These are phyloP conservation scores for Cyclanthera cordifolia DNA, from an alignment of 306 rosid genomes.

Conservation along the genomic window DNA sequence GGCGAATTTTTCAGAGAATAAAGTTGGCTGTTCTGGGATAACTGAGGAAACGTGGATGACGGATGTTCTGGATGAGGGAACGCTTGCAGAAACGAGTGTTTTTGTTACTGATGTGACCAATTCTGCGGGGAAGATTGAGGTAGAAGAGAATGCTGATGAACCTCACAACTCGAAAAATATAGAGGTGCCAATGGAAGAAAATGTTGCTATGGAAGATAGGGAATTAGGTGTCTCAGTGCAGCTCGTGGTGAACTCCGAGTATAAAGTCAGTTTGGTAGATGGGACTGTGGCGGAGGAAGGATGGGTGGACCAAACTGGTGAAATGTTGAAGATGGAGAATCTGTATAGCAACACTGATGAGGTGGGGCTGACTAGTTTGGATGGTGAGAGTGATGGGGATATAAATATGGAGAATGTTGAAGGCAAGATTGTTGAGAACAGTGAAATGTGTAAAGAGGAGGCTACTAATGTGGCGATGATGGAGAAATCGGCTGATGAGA, in stretches of 20 bases:
- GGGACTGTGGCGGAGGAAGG: background rate
- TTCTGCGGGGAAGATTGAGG: background rate
- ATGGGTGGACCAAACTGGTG: background rate
- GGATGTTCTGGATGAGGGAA: background rate
- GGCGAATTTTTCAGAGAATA: background rate
- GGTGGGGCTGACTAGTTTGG: no score
- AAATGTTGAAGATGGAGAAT: conserved; percentile 17
- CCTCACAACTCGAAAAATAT: background rate
- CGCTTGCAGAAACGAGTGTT: background rate
- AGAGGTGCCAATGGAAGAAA: background rate
- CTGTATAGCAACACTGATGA: conserved; percentile 17
- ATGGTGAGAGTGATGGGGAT: conserved; percentile 11
- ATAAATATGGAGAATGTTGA: conserved; percentile 19
- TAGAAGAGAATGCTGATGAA: background rate
- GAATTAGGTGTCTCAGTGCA: background rate
- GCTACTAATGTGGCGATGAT: background rate
- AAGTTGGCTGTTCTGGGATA: background rate
- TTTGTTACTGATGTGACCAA: background rate
- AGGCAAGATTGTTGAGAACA: conserved; percentile 16
- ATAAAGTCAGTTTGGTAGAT: conserved; percentile 1
- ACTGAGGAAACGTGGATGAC: background rate
- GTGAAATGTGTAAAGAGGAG: background rate
- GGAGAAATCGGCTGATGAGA: background rate
- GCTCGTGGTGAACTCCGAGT: background rate
- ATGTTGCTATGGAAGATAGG: background rate